Evolutionary conservation across 1,139 yeast genomes (phyloP).

Genomic region (Candida labiduridarum): DNA sequence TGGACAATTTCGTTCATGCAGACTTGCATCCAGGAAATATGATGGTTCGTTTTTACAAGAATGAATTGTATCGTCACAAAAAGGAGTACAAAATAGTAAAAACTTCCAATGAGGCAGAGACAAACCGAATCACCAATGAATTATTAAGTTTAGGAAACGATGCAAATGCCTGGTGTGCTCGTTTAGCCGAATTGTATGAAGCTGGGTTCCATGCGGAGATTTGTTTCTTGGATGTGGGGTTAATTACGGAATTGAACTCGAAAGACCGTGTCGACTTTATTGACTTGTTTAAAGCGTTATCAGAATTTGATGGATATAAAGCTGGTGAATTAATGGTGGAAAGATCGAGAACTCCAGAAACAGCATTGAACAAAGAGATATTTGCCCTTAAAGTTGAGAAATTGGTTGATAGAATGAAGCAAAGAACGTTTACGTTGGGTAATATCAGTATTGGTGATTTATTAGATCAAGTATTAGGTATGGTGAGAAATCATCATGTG

Average conservation of each 20-base stretch:
- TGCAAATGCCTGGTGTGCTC: constrained; percentile 51
- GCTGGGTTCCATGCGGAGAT: constrained; percentile 82
- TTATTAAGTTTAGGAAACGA: constrained; percentile 42
- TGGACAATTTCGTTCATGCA: constrained; percentile 93
- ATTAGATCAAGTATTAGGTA: constrained; percentile 78
- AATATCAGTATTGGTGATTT: constrained; percentile 91
- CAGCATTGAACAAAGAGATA: constrained; percentile 79
- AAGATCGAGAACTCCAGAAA: constrained; percentile 90
- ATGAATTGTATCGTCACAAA: constrained; percentile 46
- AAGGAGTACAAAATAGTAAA: constrained; percentile 52
- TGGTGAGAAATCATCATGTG: constrained; percentile 94
- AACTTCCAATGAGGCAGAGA: constrained; percentile 47
- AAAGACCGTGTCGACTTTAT: constrained; percentile 80
- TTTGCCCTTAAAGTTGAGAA: constrained; percentile 87
- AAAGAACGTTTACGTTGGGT: constrained; percentile 89
- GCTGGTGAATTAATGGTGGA: constrained; percentile 97
- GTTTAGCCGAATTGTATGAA: constrained; percentile 51
- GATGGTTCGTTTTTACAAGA: constrained; percentile 72
- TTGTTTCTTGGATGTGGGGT: constrained; percentile 90
- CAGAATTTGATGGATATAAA: constrained; percentile 88
- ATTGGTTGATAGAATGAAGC: constrained; percentile 77
- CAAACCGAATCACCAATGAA: constrained; percentile 49
- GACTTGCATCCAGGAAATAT: constrained; percentile 97
- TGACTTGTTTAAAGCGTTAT: constrained; percentile 83
- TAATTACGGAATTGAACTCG: constrained; percentile 85